phyloP scores from a whole-genome alignment of 441 rosid species.

The Pelargonium citronellum region DNA sequence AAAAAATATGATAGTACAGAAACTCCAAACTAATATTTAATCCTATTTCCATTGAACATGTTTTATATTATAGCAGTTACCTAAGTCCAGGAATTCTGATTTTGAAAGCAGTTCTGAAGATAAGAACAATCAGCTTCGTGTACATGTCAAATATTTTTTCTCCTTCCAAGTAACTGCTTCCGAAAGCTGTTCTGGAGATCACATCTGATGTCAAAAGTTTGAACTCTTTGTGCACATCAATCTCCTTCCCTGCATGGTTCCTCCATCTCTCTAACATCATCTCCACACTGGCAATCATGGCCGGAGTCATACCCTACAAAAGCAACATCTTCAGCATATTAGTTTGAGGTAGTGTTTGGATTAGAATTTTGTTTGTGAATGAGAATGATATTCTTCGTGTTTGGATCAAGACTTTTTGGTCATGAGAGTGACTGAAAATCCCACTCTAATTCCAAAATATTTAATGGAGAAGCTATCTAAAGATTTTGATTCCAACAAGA shows the following conservation, averaged over 20 bases:
- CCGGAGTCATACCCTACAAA: neutral
- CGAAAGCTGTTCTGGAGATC: neutral
- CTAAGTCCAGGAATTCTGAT: constrained; percentile 19
- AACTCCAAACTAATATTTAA: too few species aligned
- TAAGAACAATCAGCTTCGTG: neutral
- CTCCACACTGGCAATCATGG: neutral
- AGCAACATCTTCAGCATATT: neutral
- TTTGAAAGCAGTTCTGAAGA: constrained; percentile 4
- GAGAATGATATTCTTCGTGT: too few species aligned
- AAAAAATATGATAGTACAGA: too few species aligned
- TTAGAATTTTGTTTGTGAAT: neutral
- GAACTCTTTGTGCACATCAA: constrained; percentile 11
- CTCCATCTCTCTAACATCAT: neutral
- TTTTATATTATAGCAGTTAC: constrained; percentile 1
- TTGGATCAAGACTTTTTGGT: too few species aligned
- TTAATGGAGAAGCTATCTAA: too few species aligned
- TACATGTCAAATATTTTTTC: constrained; percentile 20
- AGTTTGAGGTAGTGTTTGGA: neutral
- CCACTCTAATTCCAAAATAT: constrained; percentile 12
- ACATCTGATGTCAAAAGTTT: constrained; percentile 4
- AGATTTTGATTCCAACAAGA: neutral
- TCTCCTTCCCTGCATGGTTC: neutral
- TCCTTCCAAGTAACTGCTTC: constrained; percentile 17
- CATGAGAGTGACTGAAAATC: neutral
- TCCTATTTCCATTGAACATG: too few species aligned